A percentile compares a stretch with the other conserved stretches of the same genome.
Evolutionary conservation across 1,139 yeast species (phyloP).

Genomic region (Candida sp.): DNA sequence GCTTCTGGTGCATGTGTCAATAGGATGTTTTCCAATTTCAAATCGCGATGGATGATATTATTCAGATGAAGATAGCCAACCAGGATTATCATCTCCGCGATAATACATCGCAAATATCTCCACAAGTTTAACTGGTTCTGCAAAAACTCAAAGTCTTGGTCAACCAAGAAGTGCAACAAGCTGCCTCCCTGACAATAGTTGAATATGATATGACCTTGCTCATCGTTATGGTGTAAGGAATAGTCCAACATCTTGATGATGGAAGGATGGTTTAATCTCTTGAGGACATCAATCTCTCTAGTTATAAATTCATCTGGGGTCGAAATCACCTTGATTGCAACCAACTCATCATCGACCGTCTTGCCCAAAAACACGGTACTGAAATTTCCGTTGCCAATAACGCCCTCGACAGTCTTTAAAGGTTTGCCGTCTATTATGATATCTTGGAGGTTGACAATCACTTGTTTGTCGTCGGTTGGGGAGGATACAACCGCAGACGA

Average conservation of each 20-base stretch:
- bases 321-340: conserved; percentile 47
- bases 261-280: conserved; percentile 49
- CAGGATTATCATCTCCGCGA: conserved; percentile 71
- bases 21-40: conserved; percentile 82
- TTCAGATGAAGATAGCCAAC: conserved; percentile 73
- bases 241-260: conserved; percentile 41
- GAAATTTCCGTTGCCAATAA: conserved; percentile 62
- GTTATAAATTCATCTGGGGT: conserved; percentile 55
- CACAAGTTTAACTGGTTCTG: conserved; percentile 34
- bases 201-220: conserved; percentile 53
- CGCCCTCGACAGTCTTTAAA: conserved; percentile 27
- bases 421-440: conserved; percentile 9
- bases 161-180: conserved; percentile 63
- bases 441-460: neutral
- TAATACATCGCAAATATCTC: conserved; percentile 58
- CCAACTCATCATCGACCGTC: conserved; percentile 18
- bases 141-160: conserved; percentile 17
- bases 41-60: conserved; percentile 82
- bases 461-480: conserved; percentile 7
- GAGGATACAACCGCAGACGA: conserved; percentile 1
- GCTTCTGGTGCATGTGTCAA: conserved; percentile 38
- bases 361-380: conserved; percentile 57
- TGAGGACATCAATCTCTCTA: conserved; percentile 76
- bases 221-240: conserved; percentile 1
- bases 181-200: conserved; percentile 89